Conservation (phyloP, 1,284 basidiomycete species). For the Cryptococcus neoformans region DNA sequence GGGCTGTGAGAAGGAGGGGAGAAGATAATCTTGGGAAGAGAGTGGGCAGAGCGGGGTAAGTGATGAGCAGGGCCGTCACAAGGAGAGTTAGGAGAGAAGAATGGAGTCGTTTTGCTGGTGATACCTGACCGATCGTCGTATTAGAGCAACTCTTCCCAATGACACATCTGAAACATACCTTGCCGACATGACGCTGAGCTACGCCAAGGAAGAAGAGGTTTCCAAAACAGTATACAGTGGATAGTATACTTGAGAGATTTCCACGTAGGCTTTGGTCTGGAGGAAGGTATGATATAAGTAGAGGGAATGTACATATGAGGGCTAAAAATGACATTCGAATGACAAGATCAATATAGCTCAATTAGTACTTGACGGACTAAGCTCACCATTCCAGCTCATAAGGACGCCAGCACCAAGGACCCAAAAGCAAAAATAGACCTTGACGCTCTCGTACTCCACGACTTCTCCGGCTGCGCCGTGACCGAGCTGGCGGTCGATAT, state of each 20-base stretch:
- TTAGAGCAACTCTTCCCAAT: neutral
- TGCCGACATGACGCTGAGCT: slow-evolving; percentile 40
- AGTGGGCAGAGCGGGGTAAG: slow-evolving; percentile 41
- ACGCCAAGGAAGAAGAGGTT: slow-evolving; percentile 47
- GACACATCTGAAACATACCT: slow-evolving; percentile 20
- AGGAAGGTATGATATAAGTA: slow-evolving; percentile 36
- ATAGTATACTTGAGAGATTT: slow-evolving; percentile 41
- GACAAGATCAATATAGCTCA: too few species aligned
- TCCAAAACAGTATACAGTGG: slow-evolving; percentile 44
- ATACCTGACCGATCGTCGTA: slow-evolving; percentile 17
- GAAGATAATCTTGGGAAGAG: slow-evolving; percentile 32
- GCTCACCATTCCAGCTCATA: slow-evolving; percentile 48
- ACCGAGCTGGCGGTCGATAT: neutral
- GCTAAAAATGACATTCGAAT: slow-evolving; percentile 18
- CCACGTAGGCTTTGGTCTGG: slow-evolving; percentile 19
- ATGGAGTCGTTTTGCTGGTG: slow-evolving; percentile 33
- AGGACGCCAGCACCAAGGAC: slow-evolving; percentile 46
- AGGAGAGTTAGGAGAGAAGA: slow-evolving; percentile 37
- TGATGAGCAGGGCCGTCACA: slow-evolving; percentile 23
- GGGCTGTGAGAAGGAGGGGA: slow-evolving; percentile 29
- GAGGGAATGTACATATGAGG: slow-evolving; percentile 46
- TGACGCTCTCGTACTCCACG: neutral
- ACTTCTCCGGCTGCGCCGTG: neutral
- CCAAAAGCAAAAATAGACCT: slow-evolving; percentile 44
- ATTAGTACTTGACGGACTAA: neutral